Evolutionary conservation across 345 rosid species (phyloP).

Genomic region (Garcia nutans): DNA sequence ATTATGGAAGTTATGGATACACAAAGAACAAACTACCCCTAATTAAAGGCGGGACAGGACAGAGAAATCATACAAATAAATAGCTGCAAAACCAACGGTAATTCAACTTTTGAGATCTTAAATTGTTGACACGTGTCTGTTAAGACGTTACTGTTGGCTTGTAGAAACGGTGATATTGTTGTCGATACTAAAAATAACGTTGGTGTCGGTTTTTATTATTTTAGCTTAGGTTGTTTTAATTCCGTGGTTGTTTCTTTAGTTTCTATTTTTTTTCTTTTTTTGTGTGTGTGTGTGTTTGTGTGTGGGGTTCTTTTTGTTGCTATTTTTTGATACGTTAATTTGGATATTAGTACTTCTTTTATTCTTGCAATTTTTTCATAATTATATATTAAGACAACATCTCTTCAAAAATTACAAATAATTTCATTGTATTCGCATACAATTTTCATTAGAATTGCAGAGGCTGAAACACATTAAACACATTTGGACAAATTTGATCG

Average conservation of each 20-base stretch:
- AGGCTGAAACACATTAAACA: too few species aligned
- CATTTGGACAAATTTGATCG: too few species aligned
- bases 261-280: background rate
- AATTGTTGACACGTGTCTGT: conserved; percentile 31
- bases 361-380: too few species aligned
- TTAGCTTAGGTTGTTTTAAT: conserved; percentile 9
- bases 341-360: too few species aligned
- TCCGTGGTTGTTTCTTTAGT: conserved; percentile 10
- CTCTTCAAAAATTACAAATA: too few species aligned
- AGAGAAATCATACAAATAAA: conserved; percentile 11
- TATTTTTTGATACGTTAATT: too few species aligned
- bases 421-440: too few species aligned
- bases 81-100: conserved; percentile 22
- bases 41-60: conserved; percentile 26
- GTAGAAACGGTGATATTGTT: background rate
- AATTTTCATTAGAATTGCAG: too few species aligned
- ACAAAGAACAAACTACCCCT: conserved; percentile 12
- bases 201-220: conserved; percentile 19
- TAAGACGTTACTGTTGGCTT: background rate
- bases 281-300: background rate
- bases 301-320: too few species aligned
- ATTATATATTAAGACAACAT: too few species aligned
- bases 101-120: background rate
- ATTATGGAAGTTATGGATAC: background rate
- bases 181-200: conserved; percentile 15